Evolutionary conservation across 23 red algal genomes (phyloP).

Genomic region (Pyropia yezoensis): DNA sequence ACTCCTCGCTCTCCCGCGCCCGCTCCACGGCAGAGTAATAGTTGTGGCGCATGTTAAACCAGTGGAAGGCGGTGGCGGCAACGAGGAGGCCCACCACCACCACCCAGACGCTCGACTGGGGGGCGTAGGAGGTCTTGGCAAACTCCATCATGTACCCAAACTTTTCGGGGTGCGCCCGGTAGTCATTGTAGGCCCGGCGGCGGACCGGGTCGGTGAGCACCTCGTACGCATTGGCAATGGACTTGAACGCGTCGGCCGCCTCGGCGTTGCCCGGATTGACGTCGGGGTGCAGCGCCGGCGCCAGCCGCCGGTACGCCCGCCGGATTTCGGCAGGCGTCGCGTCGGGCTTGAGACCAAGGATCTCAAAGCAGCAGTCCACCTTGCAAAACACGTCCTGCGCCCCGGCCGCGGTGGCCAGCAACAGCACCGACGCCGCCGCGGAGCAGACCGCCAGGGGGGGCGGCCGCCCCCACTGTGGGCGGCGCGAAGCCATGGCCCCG

Average conservation of each 20-base stretch:
- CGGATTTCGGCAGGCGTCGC: slow-evolving; percentile 56
- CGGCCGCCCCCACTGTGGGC: no score
- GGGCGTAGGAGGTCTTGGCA: slow-evolving; percentile 30
- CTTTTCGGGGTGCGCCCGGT: slow-evolving; percentile 64
- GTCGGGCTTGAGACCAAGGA: slow-evolving; percentile 46
- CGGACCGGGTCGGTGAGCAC: slow-evolving; percentile 35
- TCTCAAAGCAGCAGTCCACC: slow-evolving; percentile 65
- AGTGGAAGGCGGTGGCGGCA: slow-evolving; percentile 40
- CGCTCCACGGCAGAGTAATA: slow-evolving; percentile 12
- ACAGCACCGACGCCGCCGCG: no score
- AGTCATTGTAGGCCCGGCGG: slow-evolving; percentile 63
- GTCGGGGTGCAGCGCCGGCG: slow-evolving; percentile 69
- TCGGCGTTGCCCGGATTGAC: slow-evolving; percentile 46
- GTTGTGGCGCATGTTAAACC: slow-evolving; percentile 48
- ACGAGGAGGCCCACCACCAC: slow-evolving; percentile 30
- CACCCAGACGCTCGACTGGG: slow-evolving; percentile 38
- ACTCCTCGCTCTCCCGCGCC: slow-evolving; percentile 25
- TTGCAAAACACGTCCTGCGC: slow-evolving; percentile 44
- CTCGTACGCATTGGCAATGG: slow-evolving; percentile 75
- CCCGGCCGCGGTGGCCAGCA: no score
- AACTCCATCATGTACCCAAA: slow-evolving; percentile 38
- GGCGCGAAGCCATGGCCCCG: no score
- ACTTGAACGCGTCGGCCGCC: slow-evolving; percentile 52
- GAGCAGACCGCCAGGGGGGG: no score
- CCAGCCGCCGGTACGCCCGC: slow-evolving; percentile 63